A percentile compares a stretch with the other conserved stretches of the same genome.
Conservation (phyloP, 306 rosid genomes). For the Ormosia emarginata region DNA sequence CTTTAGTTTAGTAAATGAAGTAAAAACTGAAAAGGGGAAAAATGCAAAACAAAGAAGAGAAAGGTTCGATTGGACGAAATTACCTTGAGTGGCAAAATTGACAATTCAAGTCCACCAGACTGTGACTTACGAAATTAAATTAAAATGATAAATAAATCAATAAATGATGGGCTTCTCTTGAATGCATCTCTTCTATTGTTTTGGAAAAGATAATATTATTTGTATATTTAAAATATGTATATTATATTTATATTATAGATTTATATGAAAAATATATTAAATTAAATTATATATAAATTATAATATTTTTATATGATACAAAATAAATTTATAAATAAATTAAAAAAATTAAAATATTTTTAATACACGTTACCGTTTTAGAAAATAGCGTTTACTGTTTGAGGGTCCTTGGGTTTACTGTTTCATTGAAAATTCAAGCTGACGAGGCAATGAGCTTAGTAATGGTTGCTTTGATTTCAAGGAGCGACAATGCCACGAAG, state of each 20-base stretch:
- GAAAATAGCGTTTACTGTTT: neutral
- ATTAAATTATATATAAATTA: no score
- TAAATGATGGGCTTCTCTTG: neutral
- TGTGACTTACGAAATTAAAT: neutral
- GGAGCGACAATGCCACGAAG: conserved; percentile 24
- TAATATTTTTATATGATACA: no score
- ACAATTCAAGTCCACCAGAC: neutral
- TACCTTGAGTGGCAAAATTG: neutral
- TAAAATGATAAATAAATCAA: neutral
- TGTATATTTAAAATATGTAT: no score
- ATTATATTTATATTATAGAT: no score
- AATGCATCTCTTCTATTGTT: neutral
- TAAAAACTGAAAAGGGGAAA: neutral
- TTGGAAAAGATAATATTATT: no score
- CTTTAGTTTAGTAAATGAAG: neutral
- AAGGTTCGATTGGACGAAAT: neutral
- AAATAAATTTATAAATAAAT: no score
- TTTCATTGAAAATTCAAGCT: conserved; percentile 29
- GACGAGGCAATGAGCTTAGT: conserved; percentile 32
- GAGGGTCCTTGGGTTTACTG: neutral
- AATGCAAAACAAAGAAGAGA: neutral
- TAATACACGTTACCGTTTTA: no score
- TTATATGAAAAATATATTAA: no score
- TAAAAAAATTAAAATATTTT: no score
- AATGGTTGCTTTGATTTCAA: conserved; percentile 47